These are phyloP conservation scores for Quercus tomentella DNA, from an alignment of 331 rosid genomes.

Conservation along the genomic window DNA sequence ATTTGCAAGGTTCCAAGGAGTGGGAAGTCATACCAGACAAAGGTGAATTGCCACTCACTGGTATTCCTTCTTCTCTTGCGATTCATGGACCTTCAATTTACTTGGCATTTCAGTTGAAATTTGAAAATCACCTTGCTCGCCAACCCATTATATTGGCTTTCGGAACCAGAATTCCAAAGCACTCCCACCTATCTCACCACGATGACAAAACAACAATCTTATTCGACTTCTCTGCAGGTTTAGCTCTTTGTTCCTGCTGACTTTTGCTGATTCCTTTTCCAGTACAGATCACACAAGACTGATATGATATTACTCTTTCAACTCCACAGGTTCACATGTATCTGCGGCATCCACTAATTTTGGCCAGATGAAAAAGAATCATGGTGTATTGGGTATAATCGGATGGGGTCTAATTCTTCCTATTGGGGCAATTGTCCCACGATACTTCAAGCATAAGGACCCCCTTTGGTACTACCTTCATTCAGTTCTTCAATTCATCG, in stretches of 20 bases:
- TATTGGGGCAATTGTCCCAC: constrained; percentile 80
- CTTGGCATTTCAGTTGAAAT: constrained; percentile 84
- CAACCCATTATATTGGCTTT: constrained; percentile 86
- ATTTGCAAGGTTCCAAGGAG: constrained; percentile 64
- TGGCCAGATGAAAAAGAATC: constrained; percentile 67
- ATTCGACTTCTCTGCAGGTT: constrained; percentile 82
- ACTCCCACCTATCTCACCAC: constrained; percentile 55
- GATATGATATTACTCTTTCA: background rate
- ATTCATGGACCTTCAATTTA: constrained; percentile 83
- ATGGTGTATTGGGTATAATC: constrained; percentile 79
- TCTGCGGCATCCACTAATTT: constrained; percentile 36
- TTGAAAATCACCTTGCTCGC: constrained; percentile 42
- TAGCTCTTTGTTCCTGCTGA: background rate
- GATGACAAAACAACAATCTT: constrained; percentile 56
- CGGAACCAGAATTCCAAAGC: constrained; percentile 55
- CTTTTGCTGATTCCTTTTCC: background rate
- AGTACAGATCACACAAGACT: constrained; percentile 5
- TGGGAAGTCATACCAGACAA: constrained; percentile 68
- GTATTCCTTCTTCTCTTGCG: constrained; percentile 75
- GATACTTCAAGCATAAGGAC: constrained; percentile 91
- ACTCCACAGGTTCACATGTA: constrained; percentile 40
- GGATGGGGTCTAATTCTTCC: constrained; percentile 97
- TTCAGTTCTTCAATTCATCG: constrained; percentile 72
- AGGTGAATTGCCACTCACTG: constrained; percentile 92
- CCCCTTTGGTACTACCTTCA: constrained; percentile 97